Evolutionary conservation across 345 rosid genomes (phyloP), one percentile per base, ranked within the genome.

Genomic region (Eucalyptus camaldulensis): DNA sequence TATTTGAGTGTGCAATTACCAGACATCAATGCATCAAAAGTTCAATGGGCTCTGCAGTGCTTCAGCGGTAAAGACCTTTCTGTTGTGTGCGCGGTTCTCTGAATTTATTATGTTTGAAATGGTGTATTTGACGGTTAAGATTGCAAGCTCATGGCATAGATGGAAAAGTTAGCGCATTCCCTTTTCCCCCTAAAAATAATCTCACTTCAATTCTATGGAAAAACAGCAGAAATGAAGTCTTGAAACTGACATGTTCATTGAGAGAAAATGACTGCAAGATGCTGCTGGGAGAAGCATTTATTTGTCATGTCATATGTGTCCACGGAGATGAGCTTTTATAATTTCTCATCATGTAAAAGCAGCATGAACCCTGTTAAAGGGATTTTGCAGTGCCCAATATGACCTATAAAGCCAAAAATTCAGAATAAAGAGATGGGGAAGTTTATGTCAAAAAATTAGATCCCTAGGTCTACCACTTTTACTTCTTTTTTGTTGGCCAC

Each of bases 321-420:
- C 37, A 1, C 10, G 3, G 60, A n/a, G 72, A 65, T 0, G 5
- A 65, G 72, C 72, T 29, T 65, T n/a, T 25, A 1, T 60, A 49
- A 49, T 49, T 49, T 49, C 50, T 49, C 50, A 49, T 0, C 6
- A 0, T 49, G 15, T 49, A 49, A 0, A 49, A 49, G 50, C 50
- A 49, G 50, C 50, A 0, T 49, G 50, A 49, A 12, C 15, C 0
- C 15, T 49, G 50, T 49, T 0, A 0, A 49, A 58, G 13, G n/a
- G n/a, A 58, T 58, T 25, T 25, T 58, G n/a, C 15, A 58, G 6
- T 58, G 1, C 65, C 62, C 62, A 24, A 24, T 56, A 56, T 56
- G 62, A 56, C 62, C 29, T 58, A 58, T 10, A 58, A 5, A 1
- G n/a, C 65, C n/a, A 25, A 58, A 1, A 58, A 58, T 58, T 9